Base-by-base conservation (phyloP, 192 early-diverging fungal genomes). In the Coemansia sp. region DNA sequence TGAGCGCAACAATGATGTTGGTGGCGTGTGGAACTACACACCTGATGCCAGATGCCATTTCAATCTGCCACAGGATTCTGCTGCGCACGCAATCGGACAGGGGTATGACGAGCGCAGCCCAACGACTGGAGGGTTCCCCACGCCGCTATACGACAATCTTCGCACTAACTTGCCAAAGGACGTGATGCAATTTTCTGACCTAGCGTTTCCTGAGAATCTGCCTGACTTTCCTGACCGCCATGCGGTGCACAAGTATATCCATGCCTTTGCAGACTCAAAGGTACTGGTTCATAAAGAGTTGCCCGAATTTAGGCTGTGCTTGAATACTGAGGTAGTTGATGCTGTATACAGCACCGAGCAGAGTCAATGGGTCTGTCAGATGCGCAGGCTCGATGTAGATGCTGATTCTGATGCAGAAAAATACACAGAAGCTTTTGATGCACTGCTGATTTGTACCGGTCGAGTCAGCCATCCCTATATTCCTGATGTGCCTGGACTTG, bases 11-110 rank as follows among this genome's bases (percentile, higher is more conserved):
- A 64, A 57, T 34, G 55, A 60, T 12, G 49, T 76, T 18, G 85
- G 85, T 14, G 85, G 85, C 1, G 68, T 82, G 8, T 86, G 85
- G 84, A 71, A 71, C n/a, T 83, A 83, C 30, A 76, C 85, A 21
- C 55, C 75, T 10, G 64, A 77, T n/a, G 56, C 65, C 1, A 58
- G 12, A 3, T 67, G 55, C 34, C 64, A 64, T 21, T 76, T 67
- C 25, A 76, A 76, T 22, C 47, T 76, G 22, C 74, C 74, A 10
- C 74, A 76, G 48, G 51, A 65, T 23, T 32, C 7, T 5, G 23
- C 64, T 0, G 7, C 51, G 2, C n/a, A 27, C 21, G 68, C 60
- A 3, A 9, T 60, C 1, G 12, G 23, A 1, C 26, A 12, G 2
- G 47, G 25, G 5, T 62, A 52, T 49, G 74, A 76, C 48, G 60